Base-by-base conservation (phyloP, 169 alveolate genomes). In the Plasmodium vinckei region DNA sequence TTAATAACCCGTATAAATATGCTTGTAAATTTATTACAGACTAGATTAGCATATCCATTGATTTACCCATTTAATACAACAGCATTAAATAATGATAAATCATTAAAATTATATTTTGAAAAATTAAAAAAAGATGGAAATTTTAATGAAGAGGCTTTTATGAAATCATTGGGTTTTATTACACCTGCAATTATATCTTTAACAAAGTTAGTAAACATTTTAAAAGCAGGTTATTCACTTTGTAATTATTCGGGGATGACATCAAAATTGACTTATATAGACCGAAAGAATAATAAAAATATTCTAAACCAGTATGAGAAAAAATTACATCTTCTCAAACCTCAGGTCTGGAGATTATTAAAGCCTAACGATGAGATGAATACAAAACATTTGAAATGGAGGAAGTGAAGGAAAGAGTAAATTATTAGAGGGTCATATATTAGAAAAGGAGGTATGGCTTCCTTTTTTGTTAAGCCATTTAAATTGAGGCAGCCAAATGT, bases 371-470 rank as follows among this genome's bases (percentile, higher is more conserved):
- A 69, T 59, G 97, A 95, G 61, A 44, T 75, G n/a, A 87, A 91
- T 54, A 95, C 97, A 44, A 93, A 92, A 56, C 97, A 95, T 69
- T 86, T 95, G 67, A 86, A 87, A 59, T 94, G 97, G 97, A 70
- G 97, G 44, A 89, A 75, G 39, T 87, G 82, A 92, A 9, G 17
- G 59, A 23, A 10, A 9, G 17, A n/a, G 17, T 1, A 9, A 44
- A 44, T 23, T 21, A 25, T 42, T 2, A 59, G 46, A 42, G 15
- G 59, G 59, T 1, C 39, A 27, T 27, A 27, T 2, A 27, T 27
- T 27, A 27, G 5, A 27, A 27, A 27, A 27, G 39, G 39, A 4
- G 39, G 39, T 27, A 27, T 27, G 39, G 5, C 39, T 1, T 1
- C 42, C 25, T 21, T 0, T 1, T 21, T 21, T 21, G 1, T 21